These are phyloP conservation scores for Colletotrichum aenigma DNA, from an alignment of 2,329 filamentous ascomycete genomes.

Conservation along the genomic window DNA sequence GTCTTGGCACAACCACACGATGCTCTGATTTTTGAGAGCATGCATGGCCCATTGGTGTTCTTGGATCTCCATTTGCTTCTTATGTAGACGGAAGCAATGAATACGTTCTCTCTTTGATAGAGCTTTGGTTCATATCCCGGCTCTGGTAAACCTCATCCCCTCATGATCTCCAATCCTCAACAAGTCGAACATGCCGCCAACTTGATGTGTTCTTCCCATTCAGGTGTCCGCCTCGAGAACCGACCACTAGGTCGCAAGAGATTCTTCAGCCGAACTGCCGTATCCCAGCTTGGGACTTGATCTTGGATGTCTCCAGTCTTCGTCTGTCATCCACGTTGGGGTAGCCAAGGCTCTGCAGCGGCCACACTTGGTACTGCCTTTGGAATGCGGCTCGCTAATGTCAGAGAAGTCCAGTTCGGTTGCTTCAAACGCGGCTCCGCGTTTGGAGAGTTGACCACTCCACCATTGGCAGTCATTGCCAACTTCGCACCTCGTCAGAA, in stretches of 20 bases:
- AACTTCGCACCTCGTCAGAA: neutral
- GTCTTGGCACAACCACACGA: neutral
- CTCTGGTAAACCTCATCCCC: neutral
- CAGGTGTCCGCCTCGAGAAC: too few species aligned
- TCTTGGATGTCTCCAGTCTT: neutral
- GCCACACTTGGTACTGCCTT: neutral
- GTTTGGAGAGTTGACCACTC: neutral
- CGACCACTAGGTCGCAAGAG: neutral
- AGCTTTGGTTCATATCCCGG: neutral
- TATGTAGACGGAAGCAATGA: neutral
- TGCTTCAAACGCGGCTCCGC: accelerated
- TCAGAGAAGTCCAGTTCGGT: neutral
- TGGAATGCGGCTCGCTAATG: neutral
- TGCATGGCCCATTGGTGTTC: neutral
- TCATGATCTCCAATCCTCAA: neutral
- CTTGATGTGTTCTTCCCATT: neutral
- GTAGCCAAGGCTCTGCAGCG: neutral
- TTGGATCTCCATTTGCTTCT: neutral
- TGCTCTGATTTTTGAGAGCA: neutral
- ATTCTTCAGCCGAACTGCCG: neutral
- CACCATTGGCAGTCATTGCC: accelerated
- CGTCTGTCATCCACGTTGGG: neutral
- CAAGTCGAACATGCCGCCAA: neutral
- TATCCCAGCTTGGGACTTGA: neutral
- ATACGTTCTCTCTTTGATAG: neutral